A percentile compares a stretch with the other conserved stretches of the same genome.
These are phyloP conservation scores for Lecanicillium sp. DNA, from an alignment of 2,329 filamentous ascomycete genomes.

Conservation along the genomic window DNA sequence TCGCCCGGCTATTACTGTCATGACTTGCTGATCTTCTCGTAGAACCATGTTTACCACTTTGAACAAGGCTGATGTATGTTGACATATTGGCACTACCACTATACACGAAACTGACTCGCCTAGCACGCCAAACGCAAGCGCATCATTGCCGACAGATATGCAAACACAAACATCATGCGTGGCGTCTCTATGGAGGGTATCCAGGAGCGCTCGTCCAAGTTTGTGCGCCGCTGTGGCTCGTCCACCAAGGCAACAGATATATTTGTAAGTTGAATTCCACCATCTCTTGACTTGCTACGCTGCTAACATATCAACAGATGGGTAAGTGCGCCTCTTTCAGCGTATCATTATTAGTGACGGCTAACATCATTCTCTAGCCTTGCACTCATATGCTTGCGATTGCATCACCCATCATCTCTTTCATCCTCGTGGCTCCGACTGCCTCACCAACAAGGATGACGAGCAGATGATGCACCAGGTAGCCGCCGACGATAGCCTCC, in stretches of 20 bases:
- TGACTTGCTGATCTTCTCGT: slow-evolving; percentile 5
- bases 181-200: slow-evolving; percentile 47
- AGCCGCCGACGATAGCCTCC: slow-evolving; percentile 58
- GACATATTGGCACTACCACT: background rate
- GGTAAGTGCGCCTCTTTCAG: slow-evolving; percentile 21
- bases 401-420: slow-evolving; percentile 64
- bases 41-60: slow-evolving; percentile 54
- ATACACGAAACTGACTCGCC: background rate
- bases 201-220: slow-evolving; percentile 44
- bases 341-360: background rate
- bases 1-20: background rate
- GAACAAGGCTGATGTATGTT: slow-evolving; percentile 42
- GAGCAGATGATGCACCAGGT: slow-evolving; percentile 61
- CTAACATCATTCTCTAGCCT: slow-evolving; percentile 21
- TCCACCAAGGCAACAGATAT: slow-evolving; percentile 42
- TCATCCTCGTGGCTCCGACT: slow-evolving; percentile 54
- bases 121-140: slow-evolving; percentile 57
- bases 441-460: slow-evolving; percentile 45
- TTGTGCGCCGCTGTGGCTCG: slow-evolving; percentile 44
- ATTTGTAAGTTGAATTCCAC: slow-evolving; percentile 38
- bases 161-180: slow-evolving; percentile 58
- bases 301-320: slow-evolving; percentile 7
- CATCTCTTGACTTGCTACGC: no score
- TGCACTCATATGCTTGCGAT: slow-evolving; percentile 63
- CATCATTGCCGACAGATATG: slow-evolving; percentile 57